Base-by-base conservation (phyloP, 192 early-diverging fungal species). In the Entomortierella parvispora region DNA sequence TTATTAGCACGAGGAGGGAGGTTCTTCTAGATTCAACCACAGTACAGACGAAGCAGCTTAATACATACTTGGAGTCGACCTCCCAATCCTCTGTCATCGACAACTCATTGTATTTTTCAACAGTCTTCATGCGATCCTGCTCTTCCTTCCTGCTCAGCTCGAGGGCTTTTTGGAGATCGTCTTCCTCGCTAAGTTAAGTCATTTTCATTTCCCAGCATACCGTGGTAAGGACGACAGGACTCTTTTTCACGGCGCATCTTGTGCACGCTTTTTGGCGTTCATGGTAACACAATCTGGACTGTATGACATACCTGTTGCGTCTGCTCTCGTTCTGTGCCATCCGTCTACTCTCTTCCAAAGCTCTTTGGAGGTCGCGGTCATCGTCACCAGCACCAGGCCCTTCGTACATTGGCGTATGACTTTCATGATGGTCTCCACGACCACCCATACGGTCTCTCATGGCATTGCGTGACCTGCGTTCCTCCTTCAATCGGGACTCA, bases 261-360 rank as follows among this genome's bases (percentile, higher is more conserved):
- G n/a, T n/a, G n/a, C n/a, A n/a, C n/a, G 31, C 22, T 3, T 5
- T 23, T 23, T 7, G 48, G 45, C 15, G 33, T 48, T 43, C 22
- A 2, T 40, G 37, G 37, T 40, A 12, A 40, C 37, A 40, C 37
- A 40, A 12, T 40, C 37, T 40, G 37, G 37, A 40, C 12, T 9
- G 37, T 40, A 40, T 23, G 33, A 1, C 65, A 40, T 62, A 68
- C 64, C 68, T 65, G 37, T 42, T 58, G 46, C 20, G 17, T n/a
- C 14, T 65, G 43, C 49, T 31, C 20, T 64, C 40, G 15, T 29
- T 75, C 23, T 65, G 60, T 0, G 93, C 92, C 50, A 85, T 82
- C 31, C 88, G 84, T 71, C 87, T 90, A 71, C 92, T 94, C 57
- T 93, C 93, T 61, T 95, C 96, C 33, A 96, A 82, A 1, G 97